These are phyloP conservation scores for Syncephalastrum contaminatum DNA, from an alignment of 371 early-diverging fungal species.

Conservation along the genomic window DNA sequence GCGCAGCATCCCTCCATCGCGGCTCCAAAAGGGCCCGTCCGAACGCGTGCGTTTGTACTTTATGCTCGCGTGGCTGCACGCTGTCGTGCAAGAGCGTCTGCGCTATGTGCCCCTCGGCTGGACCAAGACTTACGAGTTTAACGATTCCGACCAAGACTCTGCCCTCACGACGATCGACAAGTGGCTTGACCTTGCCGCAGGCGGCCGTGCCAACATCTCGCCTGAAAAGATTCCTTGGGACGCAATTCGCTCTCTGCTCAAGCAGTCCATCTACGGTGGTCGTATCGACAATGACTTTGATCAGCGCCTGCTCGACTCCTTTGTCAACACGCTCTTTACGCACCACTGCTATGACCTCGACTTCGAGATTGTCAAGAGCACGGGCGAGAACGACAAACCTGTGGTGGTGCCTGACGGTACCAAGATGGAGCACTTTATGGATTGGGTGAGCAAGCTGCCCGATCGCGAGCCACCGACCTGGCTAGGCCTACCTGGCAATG, in stretches of 20 bases:
- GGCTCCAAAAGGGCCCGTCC: constrained; percentile 69
- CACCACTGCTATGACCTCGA: constrained; percentile 83
- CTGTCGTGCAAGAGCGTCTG: constrained; percentile 91
- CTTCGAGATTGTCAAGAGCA: constrained; percentile 74
- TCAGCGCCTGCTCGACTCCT: constrained; percentile 84
- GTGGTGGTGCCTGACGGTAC: constrained; percentile 88
- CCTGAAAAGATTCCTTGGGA: constrained; percentile 97
- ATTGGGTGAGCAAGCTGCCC: constrained; percentile 87
- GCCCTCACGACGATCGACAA: constrained; percentile 86
- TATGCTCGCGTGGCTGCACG: constrained; percentile 95
- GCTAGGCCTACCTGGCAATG: constrained; percentile 94
- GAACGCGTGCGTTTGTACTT: constrained; percentile 93
- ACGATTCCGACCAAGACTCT: constrained; percentile 95
- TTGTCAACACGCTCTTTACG: constrained; percentile 82
- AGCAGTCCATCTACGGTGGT: constrained; percentile 94
- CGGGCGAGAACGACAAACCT: constrained; percentile 35
- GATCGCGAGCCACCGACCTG: constrained; percentile 95
- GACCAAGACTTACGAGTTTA: constrained; percentile 97
- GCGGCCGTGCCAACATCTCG: constrained; percentile 85
- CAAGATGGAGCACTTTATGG: constrained; percentile 81
- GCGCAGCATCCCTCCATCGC: constrained; percentile 59
- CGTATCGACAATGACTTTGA: constrained; percentile 94
- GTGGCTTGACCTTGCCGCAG: constrained; percentile 84
- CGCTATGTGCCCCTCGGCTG: constrained; percentile 97
- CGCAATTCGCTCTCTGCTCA: constrained; percentile 84